Evolutionary conservation across 495 filamentous ascomycete genomes (phyloP), one percentile per base, ranked within the genome.

Genomic region (Daldinia caldariorum): DNA sequence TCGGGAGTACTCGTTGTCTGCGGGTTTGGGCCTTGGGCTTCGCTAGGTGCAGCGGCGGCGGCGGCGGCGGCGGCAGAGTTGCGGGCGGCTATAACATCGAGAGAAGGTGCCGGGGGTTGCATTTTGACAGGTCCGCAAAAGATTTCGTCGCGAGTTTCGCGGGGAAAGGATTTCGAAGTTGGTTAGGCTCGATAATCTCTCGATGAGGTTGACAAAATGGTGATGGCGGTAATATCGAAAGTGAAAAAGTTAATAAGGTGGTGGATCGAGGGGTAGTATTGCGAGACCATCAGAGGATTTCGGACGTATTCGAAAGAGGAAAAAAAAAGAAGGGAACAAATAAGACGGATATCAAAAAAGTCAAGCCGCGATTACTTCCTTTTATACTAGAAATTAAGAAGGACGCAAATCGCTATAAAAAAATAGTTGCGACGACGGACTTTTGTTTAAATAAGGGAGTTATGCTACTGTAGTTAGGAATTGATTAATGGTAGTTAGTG

Each of bases 61-160:
- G 58, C 22, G 53, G 54, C 31, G 29, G 65, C 58, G 32, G 60
- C 20, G 39, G 71, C 65, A 59, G 68, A 50, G 66, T 67, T 76
- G 45, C 73, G 79, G 58, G 76, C 76, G 61, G 81, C 80, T 66
- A 83, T 79, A 58, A 81, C 77, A 72, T 83, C 81, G 76, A 83
- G 78, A 60, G 81, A 81, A 43, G 79, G 73, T 69, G 75, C 76
- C 62, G 73, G 71, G 58, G 67, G 76, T 61, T 63, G 75, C 74
- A 71, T 71, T 12, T 65, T 72, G 37, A 41, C 55, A 34, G 56
- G 41, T 61, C 56, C 47, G 39, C 22, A 29, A 34, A 45, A 41
- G 35, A 32, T 16, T 55, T 31, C 14, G 43, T 47, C 43, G 43
- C 43, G 43, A 47, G 22, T 47, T 55, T 12, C 10, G 37, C 31